phyloP scores from a whole-genome alignment of 1,284 basidiomycete species.

The Ganoderma multipileum region DNA sequence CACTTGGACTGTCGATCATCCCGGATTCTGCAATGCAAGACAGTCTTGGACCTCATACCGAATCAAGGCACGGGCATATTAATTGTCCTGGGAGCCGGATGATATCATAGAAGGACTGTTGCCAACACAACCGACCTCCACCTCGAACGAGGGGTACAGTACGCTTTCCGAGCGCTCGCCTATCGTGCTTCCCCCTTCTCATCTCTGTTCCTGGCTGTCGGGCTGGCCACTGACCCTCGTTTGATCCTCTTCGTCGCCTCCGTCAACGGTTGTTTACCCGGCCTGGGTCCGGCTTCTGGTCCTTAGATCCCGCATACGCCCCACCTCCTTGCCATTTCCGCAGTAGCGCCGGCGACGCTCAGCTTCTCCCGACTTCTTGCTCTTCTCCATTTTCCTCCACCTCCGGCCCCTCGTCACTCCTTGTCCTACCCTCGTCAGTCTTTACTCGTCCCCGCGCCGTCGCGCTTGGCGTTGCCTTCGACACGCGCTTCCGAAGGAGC shows the following conservation, averaged over 20 bases:
- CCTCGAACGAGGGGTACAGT: neutral
- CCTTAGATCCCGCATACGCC: neutral
- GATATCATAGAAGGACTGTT: neutral
- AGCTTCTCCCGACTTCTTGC: neutral
- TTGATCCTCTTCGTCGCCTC: neutral
- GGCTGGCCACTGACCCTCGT: constrained; percentile 11
- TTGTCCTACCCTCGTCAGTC: constrained; percentile 28
- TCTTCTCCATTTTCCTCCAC: constrained; percentile 4
- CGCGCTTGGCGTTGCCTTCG: constrained; percentile 6
- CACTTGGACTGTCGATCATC: neutral
- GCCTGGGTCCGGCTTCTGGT: constrained; percentile 17
- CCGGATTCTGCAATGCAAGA: neutral
- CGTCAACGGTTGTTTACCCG: constrained; percentile 13
- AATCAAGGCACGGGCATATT: neutral
- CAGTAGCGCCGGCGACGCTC: constrained; percentile 2
- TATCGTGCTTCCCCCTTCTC: constrained; percentile 1
- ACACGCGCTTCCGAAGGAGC: constrained; percentile 14
- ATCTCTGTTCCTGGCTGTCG: constrained; percentile 6
- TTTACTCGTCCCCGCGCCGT: constrained; percentile 13
- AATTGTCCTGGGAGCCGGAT: neutral
- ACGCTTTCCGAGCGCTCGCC: neutral
- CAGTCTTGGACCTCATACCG: neutral
- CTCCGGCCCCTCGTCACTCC: constrained; percentile 17
- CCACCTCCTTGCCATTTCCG: constrained; percentile 6
- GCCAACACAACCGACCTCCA: constrained; percentile 6